Base-by-base conservation (phyloP, 441 rosid species). In the Pelargonium myrrhifolium region DNA sequence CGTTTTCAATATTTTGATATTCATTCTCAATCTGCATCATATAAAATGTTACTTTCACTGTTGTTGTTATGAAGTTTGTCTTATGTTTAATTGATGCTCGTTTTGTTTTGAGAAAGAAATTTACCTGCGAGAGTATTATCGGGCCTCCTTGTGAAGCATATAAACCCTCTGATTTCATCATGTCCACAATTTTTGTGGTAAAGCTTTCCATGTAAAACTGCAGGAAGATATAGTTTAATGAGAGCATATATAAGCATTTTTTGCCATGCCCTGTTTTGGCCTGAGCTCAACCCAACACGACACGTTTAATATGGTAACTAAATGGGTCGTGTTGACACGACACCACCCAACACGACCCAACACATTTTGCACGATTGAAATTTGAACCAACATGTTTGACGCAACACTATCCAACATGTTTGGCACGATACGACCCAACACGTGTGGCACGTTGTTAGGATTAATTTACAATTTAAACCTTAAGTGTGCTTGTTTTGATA, bases 101-200 rank as follows among this genome's bases (percentile, higher is more conserved):
- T 18, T 55, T 35, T 35, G 39, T 35, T 35, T 55, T 9, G 24
- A 24, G 20, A 17, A 55, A 17, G 24, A 55, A 55, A 14, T 22
- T 37, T 66, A 87, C 90, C 89, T 87, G 93, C 9, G 93, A 86
- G 5, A 88, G 76, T 68, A 88, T 88, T 55, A 88, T 81, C 15
- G 93, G 93, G 58, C 93, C 93, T 56, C 93, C 87, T 40, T 83
- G 90, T 0, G 89, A 83, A 71, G 90, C 93, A 69, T 76, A 88
- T 58, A 88, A 73, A n/a, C 84, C 77, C 62, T 86, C 86, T 2
- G 89, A 84, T 65, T 88, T 84, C 89, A 88, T 86, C 82, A 88
- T 43, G 76, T 80, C 70, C 67, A 84, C 86, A 20, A 87, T 79
- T 70, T 84, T 86, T 24, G 78, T 71, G 0, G 90, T 86, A 68